phyloP scores from a whole-genome alignment of 208 protist genomes.

The Kentomonas sorsogonicus region DNA sequence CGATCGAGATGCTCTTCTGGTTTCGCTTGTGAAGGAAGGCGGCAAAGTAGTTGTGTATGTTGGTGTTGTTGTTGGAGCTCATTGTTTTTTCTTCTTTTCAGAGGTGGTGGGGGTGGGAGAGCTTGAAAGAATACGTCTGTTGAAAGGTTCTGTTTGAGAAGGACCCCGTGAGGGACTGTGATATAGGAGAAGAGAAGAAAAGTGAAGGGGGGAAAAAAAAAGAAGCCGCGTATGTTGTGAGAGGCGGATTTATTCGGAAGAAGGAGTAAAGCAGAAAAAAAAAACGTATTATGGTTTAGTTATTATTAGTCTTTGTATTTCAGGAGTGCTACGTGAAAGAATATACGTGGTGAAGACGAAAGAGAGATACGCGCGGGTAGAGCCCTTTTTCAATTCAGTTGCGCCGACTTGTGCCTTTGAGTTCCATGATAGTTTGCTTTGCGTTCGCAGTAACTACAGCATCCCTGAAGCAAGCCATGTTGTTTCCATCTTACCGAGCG shows the following conservation, averaged over 20 bases:
- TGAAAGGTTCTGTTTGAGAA: too few relatives aligned
- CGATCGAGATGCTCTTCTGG: background rate
- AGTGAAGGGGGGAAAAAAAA: constrained; percentile 6
- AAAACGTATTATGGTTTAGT: background rate
- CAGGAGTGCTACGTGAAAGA: background rate
- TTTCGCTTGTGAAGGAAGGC: constrained; percentile 26
- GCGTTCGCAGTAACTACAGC: too few relatives aligned
- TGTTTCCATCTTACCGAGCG: too few relatives aligned
- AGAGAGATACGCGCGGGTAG: too few relatives aligned
- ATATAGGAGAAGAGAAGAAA: background rate
- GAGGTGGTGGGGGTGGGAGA: too few relatives aligned
- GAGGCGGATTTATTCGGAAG: background rate
- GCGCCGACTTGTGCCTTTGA: too few relatives aligned
- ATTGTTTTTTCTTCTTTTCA: background rate
- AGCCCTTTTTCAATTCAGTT: too few relatives aligned
- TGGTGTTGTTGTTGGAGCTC: constrained; percentile 14
- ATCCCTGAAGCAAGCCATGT: too few relatives aligned
- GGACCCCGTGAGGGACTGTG: too few relatives aligned
- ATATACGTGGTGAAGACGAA: constrained; percentile 2
- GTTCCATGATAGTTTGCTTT: background rate
- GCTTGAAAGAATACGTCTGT: too few relatives aligned
- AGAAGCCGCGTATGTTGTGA: too few relatives aligned
- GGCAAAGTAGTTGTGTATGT: constrained; percentile 61
- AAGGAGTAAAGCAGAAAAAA: background rate
- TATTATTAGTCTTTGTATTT: background rate